Base-by-base conservation (phyloP, 2,329 filamentous ascomycete genomes). In the Microdochium trichocladiopsis region DNA sequence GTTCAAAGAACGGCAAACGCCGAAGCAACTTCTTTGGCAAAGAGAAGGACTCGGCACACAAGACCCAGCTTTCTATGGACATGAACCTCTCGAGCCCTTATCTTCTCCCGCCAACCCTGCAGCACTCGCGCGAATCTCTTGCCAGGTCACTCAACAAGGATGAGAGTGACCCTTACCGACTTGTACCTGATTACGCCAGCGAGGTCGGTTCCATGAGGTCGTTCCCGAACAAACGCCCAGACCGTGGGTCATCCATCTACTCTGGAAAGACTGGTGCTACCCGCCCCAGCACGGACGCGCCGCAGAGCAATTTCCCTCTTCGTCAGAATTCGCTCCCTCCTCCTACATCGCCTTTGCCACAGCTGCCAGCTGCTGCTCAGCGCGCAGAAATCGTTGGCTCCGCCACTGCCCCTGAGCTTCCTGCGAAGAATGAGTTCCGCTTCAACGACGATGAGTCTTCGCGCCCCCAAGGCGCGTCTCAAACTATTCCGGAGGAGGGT, bases 11-110 rank as follows among this genome's bases (percentile, higher is more conserved):
- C 23, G 65, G 63, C 41, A 78, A 74, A 58, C 74, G 74, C 57
- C 74, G 72, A 61, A 74, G 69, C 51, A 63, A 66, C 2, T 66
- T 73, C 71, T 75, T 58, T 71, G 84, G 69, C 74, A 78, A 74
- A 24, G 78, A 89, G 63, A 84, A 84, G 66, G 68, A 71, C 22
- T 56, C 61, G 33, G 67, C 68, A 52, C 68, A 69, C 53, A 64
- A 72, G 48, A 72, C 75, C 36, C 83, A 86, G 60, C 68, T 87
- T 49, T 88, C 84, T 31, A 82, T 93, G 79, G 80, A 84, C 60
- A 82, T 92, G 79, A 83, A 87, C 63, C 76, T 92, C 48, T 83
- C 82, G 31, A 94, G 86, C 61, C 94, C 94, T 2, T 99, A 97
- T 66, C 80, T 99, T n/a, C 78, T 97, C n/a, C 92, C 94, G 4